A percentile compares a stretch with the other conserved stretches of the same genome.
These are phyloP conservation scores for Piper betle DNA, from an alignment of 164 flowering plant species.

Conservation along the genomic window DNA sequence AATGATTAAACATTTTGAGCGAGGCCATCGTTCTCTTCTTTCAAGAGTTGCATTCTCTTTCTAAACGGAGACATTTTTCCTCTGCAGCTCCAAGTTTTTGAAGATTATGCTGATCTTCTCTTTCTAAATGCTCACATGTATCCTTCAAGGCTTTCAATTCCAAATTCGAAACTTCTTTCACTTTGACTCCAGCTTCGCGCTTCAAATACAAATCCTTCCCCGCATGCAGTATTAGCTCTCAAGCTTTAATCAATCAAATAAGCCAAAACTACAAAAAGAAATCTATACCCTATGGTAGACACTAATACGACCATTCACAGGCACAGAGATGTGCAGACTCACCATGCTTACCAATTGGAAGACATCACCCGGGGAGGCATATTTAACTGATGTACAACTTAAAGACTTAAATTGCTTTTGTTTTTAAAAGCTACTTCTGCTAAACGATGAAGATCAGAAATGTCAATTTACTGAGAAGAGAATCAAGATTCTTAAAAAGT, in stretches of 20 bases:
- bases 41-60: slow-evolving; percentile 42
- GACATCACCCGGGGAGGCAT: background rate
- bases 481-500: background rate
- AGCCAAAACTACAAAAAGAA: background rate
- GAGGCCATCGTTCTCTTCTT: slow-evolving; percentile 48
- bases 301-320: background rate
- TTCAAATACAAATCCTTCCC: slow-evolving; percentile 37
- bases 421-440: background rate
- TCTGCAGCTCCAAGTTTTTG: slow-evolving; percentile 40
- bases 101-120: slow-evolving; percentile 25
- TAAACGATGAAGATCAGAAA: background rate
- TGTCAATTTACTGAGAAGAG: background rate
- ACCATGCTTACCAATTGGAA: background rate
- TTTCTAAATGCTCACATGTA: slow-evolving; percentile 34
- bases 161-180: slow-evolving; percentile 33
- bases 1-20: slow-evolving; percentile 28
- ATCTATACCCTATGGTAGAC: background rate
- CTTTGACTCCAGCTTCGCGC: slow-evolving; percentile 23
- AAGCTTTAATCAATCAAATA: background rate
- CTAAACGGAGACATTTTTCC: slow-evolving; percentile 40
- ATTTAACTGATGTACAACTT: background rate
- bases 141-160: slow-evolving; percentile 33
- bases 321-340: background rate
- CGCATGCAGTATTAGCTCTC: slow-evolving; percentile 9
- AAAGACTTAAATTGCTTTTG: background rate